Conservation (phyloP, 257 asterid genomes). For the Gardenia jasminoides region DNA sequence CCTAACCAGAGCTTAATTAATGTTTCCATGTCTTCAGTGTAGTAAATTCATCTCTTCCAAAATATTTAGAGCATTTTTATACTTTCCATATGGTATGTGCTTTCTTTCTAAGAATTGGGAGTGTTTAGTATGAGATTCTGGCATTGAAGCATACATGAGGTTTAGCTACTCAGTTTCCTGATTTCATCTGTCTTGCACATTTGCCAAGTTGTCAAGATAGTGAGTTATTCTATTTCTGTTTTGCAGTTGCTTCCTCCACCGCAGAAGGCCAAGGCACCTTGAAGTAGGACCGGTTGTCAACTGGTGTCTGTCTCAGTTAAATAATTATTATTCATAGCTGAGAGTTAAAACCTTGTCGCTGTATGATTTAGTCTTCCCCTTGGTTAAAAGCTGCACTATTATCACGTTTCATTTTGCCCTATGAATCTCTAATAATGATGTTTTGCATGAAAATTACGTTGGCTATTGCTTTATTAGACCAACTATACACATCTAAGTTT, state of each 20-base stretch:
- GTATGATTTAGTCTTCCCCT: neutral
- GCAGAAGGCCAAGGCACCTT: slow-evolving; percentile 62
- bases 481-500: neutral
- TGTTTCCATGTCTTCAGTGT: neutral
- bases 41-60: neutral
- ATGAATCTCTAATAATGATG: neutral
- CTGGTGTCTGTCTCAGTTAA: neutral
- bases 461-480: neutral
- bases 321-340: neutral
- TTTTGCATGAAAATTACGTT: neutral
- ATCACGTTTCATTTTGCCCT: neutral
- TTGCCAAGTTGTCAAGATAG: neutral
- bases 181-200: neutral
- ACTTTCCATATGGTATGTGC: too few species aligned
- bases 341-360: neutral
- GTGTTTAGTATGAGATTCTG: neutral
- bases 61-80: too few species aligned
- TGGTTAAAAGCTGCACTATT: neutral
- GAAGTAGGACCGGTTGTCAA: slow-evolving; percentile 25
- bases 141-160: neutral
- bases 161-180: neutral
- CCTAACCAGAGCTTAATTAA: too few species aligned
- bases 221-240: slow-evolving; percentile 15
- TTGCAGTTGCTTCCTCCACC: slow-evolving; percentile 74
- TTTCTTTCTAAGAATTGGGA: too few species aligned